phyloP scores from a whole-genome alignment of 495 filamentous ascomycete genomes.

The Hyaloscypha finlandica region DNA sequence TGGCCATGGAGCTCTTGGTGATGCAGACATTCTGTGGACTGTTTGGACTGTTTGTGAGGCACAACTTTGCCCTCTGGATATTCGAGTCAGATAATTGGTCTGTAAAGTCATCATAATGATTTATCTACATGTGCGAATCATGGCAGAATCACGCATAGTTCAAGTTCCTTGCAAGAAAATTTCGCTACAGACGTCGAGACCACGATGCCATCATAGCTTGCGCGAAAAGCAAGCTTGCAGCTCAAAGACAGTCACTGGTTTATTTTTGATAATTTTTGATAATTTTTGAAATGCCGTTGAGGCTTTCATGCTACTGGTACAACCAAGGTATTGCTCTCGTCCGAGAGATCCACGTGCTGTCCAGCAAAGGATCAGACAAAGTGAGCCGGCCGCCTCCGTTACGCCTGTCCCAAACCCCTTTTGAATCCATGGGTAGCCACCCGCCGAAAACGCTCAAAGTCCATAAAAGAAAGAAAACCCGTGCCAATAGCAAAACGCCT shows the following conservation, averaged over 20 bases:
- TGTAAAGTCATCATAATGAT: constrained; percentile 12
- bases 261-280: no score
- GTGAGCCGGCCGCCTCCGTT: background rate
- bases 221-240: background rate
- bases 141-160: no score
- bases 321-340: constrained; percentile 1
- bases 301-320: constrained; percentile 27
- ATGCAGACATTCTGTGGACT: constrained; percentile 76
- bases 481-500: constrained; percentile 10
- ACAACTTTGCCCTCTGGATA: constrained; percentile 78
- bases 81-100: constrained; percentile 81
- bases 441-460: constrained; percentile 22
- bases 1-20: constrained; percentile 72
- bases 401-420: constrained; percentile 30
- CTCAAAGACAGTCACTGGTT: no score
- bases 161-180: no score
- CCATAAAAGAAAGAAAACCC: background rate
- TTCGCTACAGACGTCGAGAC: no score
- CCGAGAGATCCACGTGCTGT: background rate
- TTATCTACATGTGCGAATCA: background rate
- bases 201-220: background rate
- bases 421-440: constrained; percentile 8
- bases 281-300: constrained; percentile 17
- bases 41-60: constrained; percentile 81
- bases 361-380: constrained; percentile 15